Evolutionary conservation across 2,329 filamentous ascomycete species (phyloP).

Genomic region (Plenodomus tracheiphilus): DNA sequence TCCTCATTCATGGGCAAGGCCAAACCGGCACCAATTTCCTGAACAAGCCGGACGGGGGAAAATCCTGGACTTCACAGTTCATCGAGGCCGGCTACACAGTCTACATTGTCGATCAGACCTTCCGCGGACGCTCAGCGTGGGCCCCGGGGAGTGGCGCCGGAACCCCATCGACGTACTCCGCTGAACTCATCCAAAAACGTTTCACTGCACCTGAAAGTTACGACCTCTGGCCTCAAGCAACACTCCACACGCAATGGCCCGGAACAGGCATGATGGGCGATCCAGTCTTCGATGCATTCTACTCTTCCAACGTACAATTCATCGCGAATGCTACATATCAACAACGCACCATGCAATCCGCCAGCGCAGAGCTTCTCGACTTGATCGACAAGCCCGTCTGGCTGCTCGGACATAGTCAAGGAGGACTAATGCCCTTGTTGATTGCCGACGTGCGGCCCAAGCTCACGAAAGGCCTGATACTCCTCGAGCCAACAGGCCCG

Average conservation of each 20-base stretch:
- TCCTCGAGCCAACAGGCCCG: conserved; percentile 58
- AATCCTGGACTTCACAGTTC: conserved; percentile 56
- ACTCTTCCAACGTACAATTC: conserved; percentile 48
- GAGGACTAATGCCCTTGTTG: conserved; percentile 46
- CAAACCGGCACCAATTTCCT: conserved; percentile 29
- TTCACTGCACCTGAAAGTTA: conserved; percentile 10
- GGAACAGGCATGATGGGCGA: conserved; percentile 48
- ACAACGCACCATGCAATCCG: conserved; percentile 22
- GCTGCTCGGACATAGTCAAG: conserved; percentile 53
- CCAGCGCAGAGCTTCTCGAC: conserved; percentile 48
- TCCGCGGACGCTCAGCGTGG: conserved; percentile 50
- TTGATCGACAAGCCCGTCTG: conserved; percentile 45
- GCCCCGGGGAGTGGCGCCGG: conserved; percentile 3
- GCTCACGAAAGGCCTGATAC: conserved; percentile 53
- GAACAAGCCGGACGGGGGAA: conserved; percentile 53
- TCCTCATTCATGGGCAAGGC: conserved; percentile 17
- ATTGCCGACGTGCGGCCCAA: conserved; percentile 55
- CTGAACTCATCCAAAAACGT: conserved; percentile 1
- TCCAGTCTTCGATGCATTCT: conserved; percentile 54
- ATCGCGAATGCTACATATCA: conserved; percentile 24
- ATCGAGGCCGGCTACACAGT: conserved; percentile 51
- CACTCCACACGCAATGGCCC: conserved; percentile 50
- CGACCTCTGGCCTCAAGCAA: conserved; percentile 46
- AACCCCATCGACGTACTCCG: conserved; percentile 2
- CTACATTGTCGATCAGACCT: conserved; percentile 53